These are phyloP conservation scores for Gamarada debralockiae DNA, from an alignment of 495 filamentous ascomycete species.

Conservation along the genomic window DNA sequence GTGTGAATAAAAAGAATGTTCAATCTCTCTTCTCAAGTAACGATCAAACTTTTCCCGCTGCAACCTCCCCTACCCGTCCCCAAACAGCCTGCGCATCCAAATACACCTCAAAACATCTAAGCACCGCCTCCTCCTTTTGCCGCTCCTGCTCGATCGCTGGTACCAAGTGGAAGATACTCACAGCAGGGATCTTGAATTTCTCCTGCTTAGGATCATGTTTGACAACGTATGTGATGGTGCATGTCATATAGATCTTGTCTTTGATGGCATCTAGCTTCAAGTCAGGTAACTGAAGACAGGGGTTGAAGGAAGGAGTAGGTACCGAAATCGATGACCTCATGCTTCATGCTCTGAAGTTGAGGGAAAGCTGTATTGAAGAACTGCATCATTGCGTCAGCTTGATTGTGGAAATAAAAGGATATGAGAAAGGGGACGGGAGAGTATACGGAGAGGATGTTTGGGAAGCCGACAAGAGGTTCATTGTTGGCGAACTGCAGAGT, in stretches of 20 bases:
- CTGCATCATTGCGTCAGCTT: neutral
- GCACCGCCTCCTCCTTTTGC: neutral
- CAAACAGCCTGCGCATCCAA: slow-evolving; percentile 1
- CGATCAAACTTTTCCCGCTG: too few relatives aligned
- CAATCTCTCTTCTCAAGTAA: too few relatives aligned
- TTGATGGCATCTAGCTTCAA: slow-evolving; percentile 13
- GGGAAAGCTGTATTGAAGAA: slow-evolving; percentile 19
- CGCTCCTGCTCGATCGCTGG: neutral
- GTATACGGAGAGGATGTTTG: neutral
- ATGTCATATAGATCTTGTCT: slow-evolving; percentile 24
- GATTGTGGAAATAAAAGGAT: neutral
- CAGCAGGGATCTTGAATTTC: slow-evolving; percentile 21
- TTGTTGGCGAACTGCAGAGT: neutral
- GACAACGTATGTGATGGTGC: slow-evolving; percentile 24
- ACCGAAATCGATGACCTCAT: slow-evolving; percentile 23
- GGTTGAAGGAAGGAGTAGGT: neutral
- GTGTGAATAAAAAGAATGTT: too few relatives aligned
- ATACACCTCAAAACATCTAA: slow-evolving; percentile 2
- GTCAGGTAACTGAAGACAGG: neutral
- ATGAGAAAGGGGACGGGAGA: neutral
- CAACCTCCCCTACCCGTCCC: neutral
- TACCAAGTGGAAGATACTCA: slow-evolving; percentile 18
- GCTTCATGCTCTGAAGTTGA: slow-evolving; percentile 23
- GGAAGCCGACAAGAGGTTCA: neutral
- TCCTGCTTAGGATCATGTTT: slow-evolving; percentile 26